These are phyloP conservation scores for Boechera retrofracta DNA, from an alignment of 345 rosid species.

Conservation along the genomic window DNA sequence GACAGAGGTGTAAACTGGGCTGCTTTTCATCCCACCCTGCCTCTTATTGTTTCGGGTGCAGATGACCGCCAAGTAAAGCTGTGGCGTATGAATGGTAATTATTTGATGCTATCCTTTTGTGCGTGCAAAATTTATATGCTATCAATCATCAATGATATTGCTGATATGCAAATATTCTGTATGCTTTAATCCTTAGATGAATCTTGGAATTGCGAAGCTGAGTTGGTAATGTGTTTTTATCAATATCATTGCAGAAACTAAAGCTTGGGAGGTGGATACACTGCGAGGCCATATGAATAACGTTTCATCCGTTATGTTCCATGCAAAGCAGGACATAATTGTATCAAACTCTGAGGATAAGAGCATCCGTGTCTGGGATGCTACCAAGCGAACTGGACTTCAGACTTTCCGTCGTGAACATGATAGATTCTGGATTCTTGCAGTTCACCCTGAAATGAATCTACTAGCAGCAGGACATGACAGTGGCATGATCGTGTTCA, in stretches of 20 bases:
- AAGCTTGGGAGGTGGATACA: slow-evolving; percentile 98
- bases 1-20: slow-evolving; percentile 98
- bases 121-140: background rate
- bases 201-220: background rate
- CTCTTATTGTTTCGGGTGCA: slow-evolving; percentile 89
- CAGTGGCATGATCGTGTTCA: slow-evolving; percentile 92
- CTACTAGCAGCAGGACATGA: slow-evolving; percentile 97
- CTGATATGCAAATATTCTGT: background rate
- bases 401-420: slow-evolving; percentile 91
- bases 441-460: slow-evolving; percentile 92
- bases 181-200: slow-evolving; percentile 1
- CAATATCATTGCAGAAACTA: slow-evolving; percentile 68
- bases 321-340: slow-evolving; percentile 86
- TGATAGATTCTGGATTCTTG: slow-evolving; percentile 87
- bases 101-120: background rate
- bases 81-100: slow-evolving; percentile 90
- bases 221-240: background rate
- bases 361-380: slow-evolving; percentile 95
- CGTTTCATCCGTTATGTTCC: slow-evolving; percentile 89
- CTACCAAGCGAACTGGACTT: slow-evolving; percentile 81
- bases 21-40: slow-evolving; percentile 83
- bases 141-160: background rate
- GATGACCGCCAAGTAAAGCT: slow-evolving; percentile 95
- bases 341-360: slow-evolving; percentile 92
- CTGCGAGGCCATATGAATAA: slow-evolving; percentile 93